A percentile compares a stretch with the other conserved stretches of the same genome.
phyloP scores from a whole-genome alignment of 225 moss, liverwort and hornwort genomes.

The Marchantia polymorpha region DNA sequence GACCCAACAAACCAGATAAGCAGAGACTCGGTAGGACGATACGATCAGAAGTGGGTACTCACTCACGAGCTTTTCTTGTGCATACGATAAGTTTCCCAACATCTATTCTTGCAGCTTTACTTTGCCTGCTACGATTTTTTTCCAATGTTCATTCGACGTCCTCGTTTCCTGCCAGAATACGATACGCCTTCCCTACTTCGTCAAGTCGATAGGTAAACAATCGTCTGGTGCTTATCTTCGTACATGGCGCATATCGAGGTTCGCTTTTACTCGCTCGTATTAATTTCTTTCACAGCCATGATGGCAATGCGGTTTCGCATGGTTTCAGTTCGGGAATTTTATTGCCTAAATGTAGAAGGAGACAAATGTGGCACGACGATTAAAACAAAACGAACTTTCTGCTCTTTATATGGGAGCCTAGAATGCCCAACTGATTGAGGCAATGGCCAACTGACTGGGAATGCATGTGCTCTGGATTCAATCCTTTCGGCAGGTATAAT shows the following conservation, averaged over 20 bases:
- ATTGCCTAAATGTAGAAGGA: too few relatives aligned
- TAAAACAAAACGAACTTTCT: too few relatives aligned
- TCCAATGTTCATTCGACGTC: neutral
- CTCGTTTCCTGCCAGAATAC: neutral
- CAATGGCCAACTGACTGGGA: too few relatives aligned
- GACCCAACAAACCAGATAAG: neutral
- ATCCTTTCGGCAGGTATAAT: too few relatives aligned
- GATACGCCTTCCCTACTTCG: neutral
- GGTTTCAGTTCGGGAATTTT: too few relatives aligned
- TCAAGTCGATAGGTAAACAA: neutral
- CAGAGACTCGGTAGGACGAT: neutral
- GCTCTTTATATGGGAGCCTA: too few relatives aligned
- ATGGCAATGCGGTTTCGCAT: too few relatives aligned
- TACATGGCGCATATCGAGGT: neutral
- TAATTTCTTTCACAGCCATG: too few relatives aligned
- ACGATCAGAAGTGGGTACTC: neutral
- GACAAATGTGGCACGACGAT: too few relatives aligned
- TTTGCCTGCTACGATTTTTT: neutral
- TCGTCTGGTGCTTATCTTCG: neutral
- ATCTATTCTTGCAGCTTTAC: neutral
- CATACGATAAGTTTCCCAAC: neutral
- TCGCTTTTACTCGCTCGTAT: neutral
- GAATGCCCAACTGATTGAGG: too few relatives aligned
- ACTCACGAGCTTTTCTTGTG: neutral
- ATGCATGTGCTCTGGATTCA: too few relatives aligned